These are phyloP conservation scores for Fusarium fujikuroi DNA, from an alignment of 2,329 filamentous ascomycete genomes.

Conservation along the genomic window DNA sequence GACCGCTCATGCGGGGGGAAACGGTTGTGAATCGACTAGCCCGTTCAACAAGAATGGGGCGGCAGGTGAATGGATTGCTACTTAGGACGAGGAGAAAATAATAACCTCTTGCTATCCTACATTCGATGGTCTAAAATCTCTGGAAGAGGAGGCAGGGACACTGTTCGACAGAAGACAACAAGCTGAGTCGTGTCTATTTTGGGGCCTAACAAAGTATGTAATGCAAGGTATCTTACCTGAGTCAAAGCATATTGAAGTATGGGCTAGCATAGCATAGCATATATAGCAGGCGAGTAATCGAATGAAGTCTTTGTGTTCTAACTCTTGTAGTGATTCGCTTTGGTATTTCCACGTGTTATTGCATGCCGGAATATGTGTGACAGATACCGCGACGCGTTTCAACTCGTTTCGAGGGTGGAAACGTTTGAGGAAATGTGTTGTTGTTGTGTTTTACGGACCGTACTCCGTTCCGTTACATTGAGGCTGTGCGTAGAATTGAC, in stretches of 20 bases:
- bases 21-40: conserved; percentile 23
- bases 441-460: background rate
- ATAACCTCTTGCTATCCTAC: conserved; percentile 17
- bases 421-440: background rate
- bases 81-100: conserved; percentile 20
- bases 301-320: conserved; percentile 19
- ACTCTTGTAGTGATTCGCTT: background rate
- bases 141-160: background rate
- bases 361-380: background rate
- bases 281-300: conserved; percentile 29
- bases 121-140: conserved; percentile 13
- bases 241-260: conserved; percentile 14
- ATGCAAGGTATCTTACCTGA: conserved; percentile 7
- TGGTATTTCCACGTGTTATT: conserved; percentile 4
- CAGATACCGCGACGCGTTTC: background rate
- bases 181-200: background rate
- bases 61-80: background rate
- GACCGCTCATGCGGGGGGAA: conserved; percentile 45
- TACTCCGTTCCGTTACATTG: background rate
- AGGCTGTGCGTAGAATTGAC: no score
- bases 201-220: background rate
- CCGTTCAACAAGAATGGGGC: conserved; percentile 7
- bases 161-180: conserved; percentile 5
- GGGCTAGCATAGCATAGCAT: conserved; percentile 11
- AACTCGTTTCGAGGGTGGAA: background rate